Percentiles rank a stretch among this genome's conserved stretches.
Evolutionary conservation across 306 rosid genomes (phyloP).

Genomic region (Rubus idaeus): DNA sequence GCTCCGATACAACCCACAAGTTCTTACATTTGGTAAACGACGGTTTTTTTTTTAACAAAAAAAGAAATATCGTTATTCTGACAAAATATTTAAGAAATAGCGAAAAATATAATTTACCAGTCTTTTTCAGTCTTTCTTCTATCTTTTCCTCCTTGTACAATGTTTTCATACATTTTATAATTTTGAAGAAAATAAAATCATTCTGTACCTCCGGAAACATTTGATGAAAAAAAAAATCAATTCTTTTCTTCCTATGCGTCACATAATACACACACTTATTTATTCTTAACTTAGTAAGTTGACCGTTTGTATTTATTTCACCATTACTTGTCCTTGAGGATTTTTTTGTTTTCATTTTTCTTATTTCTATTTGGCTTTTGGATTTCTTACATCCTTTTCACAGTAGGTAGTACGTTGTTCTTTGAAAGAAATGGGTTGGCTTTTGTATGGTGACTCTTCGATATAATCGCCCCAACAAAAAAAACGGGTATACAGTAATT

Average conservation of each 20-base stretch:
- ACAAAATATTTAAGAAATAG: background rate
- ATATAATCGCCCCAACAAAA: background rate
- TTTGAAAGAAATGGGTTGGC: no score
- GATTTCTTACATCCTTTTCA: background rate
- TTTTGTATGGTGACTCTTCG: background rate
- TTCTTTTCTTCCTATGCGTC: no score
- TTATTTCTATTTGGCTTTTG: background rate
- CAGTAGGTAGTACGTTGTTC: background rate
- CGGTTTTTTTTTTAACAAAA: background rate
- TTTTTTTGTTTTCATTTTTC: background rate
- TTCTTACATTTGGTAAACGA: constrained; percentile 16
- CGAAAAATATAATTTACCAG: no score
- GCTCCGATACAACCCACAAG: constrained; percentile 16
- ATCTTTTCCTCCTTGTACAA: no score
- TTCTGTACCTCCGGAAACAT: no score
- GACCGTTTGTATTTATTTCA: background rate
- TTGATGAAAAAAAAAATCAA: no score
- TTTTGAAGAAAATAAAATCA: no score
- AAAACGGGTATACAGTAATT: background rate
- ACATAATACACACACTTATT: no score
- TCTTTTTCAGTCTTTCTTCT: no score
- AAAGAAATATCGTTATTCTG: background rate
- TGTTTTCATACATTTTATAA: no score
- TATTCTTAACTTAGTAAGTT: no score
- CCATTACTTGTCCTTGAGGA: no score